phyloP scores from a whole-genome alignment of 2,329 filamentous ascomycete species.

The Fusarium luffae region DNA sequence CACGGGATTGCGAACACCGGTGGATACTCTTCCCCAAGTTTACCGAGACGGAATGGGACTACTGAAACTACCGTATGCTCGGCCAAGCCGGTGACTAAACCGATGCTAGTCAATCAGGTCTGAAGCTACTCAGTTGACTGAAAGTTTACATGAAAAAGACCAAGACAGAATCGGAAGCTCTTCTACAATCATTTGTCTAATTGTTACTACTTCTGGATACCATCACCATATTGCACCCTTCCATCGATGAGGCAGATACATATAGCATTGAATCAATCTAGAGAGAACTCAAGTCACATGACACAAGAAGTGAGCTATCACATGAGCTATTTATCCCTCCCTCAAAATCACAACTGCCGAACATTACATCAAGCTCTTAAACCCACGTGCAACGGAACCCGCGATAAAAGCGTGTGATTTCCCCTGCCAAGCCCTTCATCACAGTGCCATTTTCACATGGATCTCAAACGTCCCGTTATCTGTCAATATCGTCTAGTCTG shows the following conservation, averaged over 20 bases:
- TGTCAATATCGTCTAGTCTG: background rate
- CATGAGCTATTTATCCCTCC: background rate
- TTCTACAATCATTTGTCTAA: background rate
- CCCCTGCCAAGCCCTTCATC: background rate
- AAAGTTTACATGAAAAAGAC: too few relatives aligned
- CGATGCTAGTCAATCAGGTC: fast-evolving
- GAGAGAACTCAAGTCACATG: fast-evolving
- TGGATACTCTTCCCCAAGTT: fast-evolving
- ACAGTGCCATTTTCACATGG: background rate
- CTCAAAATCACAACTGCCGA: background rate
- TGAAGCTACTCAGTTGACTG: too few relatives aligned
- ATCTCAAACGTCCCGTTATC: background rate
- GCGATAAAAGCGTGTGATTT: background rate
- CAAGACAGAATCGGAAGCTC: background rate
- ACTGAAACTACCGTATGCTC: background rate
- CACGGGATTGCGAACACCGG: fast-evolving
- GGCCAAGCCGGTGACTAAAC: background rate
- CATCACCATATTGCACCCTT: too few relatives aligned
- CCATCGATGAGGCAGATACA: background rate
- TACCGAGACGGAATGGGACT: background rate
- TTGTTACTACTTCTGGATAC: too few relatives aligned
- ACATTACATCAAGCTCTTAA: background rate
- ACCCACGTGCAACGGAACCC: background rate
- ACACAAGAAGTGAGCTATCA: background rate
- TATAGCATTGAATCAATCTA: fast-evolving